Percentiles rank a stretch among this genome's conserved stretches.
These are phyloP conservation scores for Chondrostereum purpureum DNA, from an alignment of 1,284 basidiomycete genomes.

Conservation along the genomic window DNA sequence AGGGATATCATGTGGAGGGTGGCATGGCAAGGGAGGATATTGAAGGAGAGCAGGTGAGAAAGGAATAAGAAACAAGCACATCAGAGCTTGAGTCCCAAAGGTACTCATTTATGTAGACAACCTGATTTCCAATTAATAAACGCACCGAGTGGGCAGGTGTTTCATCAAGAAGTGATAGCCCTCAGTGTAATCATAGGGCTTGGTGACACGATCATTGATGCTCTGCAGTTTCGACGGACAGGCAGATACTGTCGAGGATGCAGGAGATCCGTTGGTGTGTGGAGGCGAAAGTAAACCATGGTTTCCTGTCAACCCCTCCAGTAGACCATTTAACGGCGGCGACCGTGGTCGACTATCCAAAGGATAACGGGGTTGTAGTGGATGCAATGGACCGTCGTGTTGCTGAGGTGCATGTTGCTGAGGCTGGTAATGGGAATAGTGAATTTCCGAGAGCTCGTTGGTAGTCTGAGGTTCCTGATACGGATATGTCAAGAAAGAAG, in stretches of 20 bases:
- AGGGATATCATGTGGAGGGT: constrained; percentile 2
- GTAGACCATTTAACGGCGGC: constrained; percentile 29
- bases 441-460: constrained; percentile 22
- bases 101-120: constrained; percentile 28
- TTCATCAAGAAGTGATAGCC: constrained; percentile 94
- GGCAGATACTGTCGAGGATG: constrained; percentile 22
- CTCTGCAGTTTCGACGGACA: constrained; percentile 43
- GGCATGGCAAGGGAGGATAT: constrained; percentile 9
- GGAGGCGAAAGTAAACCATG: constrained; percentile 35
- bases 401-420: constrained; percentile 25
- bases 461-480: constrained; percentile 31
- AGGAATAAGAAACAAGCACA: constrained; percentile 19
- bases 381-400: constrained; percentile 26
- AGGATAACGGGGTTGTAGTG: constrained; percentile 43
- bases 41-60: constrained; percentile 5
- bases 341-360: constrained; percentile 36
- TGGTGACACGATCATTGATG: constrained; percentile 71
- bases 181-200: constrained; percentile 87
- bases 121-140: constrained; percentile 27
- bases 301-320: constrained; percentile 26
- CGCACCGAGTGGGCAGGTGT: constrained; percentile 78
- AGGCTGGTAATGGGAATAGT: constrained; percentile 24
- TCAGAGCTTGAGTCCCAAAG: constrained; percentile 38
- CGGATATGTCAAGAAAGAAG: constrained; percentile 39
- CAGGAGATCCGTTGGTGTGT: constrained; percentile 32